Conservation (phyloP, 441 rosid species). For the Manihot esculenta region DNA sequence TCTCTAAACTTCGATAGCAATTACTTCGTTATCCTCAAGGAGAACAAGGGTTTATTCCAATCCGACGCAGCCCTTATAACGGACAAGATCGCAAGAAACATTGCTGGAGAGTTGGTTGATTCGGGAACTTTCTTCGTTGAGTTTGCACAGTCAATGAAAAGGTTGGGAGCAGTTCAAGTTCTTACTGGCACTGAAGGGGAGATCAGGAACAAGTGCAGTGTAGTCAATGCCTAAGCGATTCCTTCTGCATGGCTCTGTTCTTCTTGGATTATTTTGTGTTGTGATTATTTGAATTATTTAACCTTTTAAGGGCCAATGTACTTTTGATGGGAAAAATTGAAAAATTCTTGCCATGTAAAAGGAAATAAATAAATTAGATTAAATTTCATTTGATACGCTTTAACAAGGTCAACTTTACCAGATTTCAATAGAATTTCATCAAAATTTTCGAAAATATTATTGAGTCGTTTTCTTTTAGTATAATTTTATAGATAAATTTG, state of each 20-base stretch:
- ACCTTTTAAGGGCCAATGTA: too few species aligned
- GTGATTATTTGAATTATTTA: too few species aligned
- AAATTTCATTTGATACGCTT: too few species aligned
- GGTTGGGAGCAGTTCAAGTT: slow-evolving; percentile 20
- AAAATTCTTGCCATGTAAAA: too few species aligned
- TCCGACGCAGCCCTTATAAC: slow-evolving; percentile 53
- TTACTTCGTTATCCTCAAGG: slow-evolving; percentile 35
- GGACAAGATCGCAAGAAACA: neutral
- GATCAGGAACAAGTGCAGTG: slow-evolving; percentile 19
- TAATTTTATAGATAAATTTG: too few species aligned
- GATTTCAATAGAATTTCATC: too few species aligned
- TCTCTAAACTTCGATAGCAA: slow-evolving; percentile 38
- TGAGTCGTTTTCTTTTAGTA: too few species aligned
- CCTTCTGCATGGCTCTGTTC: neutral
- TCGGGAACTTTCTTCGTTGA: slow-evolving; percentile 11
- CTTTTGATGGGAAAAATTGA: too few species aligned
- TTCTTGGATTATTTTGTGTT: too few species aligned
- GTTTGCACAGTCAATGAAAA: slow-evolving; percentile 12
- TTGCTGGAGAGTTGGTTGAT: slow-evolving; percentile 4
- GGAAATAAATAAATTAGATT: too few species aligned
- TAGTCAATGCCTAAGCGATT: slow-evolving; percentile 1
- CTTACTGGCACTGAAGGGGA: slow-evolving; percentile 18
- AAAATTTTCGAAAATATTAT: too few species aligned
- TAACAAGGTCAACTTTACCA: too few species aligned
- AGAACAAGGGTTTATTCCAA: slow-evolving; percentile 56